Base-by-base conservation (phyloP, 129 eudicot species). In the Silybum marianum region DNA sequence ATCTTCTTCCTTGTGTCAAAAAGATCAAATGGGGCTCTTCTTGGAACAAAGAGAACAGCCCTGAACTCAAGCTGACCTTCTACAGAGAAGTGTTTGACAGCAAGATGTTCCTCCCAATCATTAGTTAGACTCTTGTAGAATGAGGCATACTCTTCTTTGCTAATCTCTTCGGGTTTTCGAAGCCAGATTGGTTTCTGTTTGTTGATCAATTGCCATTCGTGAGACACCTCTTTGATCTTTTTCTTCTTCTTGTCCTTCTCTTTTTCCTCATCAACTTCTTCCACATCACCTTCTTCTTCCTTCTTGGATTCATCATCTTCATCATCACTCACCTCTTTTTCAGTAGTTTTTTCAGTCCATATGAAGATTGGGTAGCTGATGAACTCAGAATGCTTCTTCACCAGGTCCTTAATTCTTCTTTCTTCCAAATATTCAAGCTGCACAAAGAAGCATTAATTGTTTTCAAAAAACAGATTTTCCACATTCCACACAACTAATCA, bases 161-260 rank as follows among this genome's bases (percentile, higher is more conserved):
- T 80, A 25, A 80, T 54, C 30, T 80, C 84, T 42, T 81, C 84
- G 24, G 84, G 79, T 14, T 81, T 81, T 19, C 84, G 39, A 10
- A 81, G 28, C 84, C 84, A 81, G 19, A 81, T 81, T 12, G 84
- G 84, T 11, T 81, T 81, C 79, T 81, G 84, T 34, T 81, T 81
- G 79, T 81, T 81, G 66, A 81, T 40, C 28, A 81, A 14, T 24
- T 73, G 42, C 84, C 79, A 81, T 73, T 73, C 79, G 7, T 81
- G 84, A 9, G 74, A 48, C 7, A 81, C 84, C 42, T 81, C 79
- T 39, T 81, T 81, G 32, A 73, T 73, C 79, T 73, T 81, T 77
- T 80, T 80, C 71, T 80, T 80, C 70, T 80, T 80, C 62, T 72
- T 72, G 18, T 51, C 46, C 25, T 72, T 72, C 30, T 80, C 76